Evolutionary conservation across 2,329 filamentous ascomycete species (phyloP).

Genomic region (Aspergillus fijiensis): DNA sequence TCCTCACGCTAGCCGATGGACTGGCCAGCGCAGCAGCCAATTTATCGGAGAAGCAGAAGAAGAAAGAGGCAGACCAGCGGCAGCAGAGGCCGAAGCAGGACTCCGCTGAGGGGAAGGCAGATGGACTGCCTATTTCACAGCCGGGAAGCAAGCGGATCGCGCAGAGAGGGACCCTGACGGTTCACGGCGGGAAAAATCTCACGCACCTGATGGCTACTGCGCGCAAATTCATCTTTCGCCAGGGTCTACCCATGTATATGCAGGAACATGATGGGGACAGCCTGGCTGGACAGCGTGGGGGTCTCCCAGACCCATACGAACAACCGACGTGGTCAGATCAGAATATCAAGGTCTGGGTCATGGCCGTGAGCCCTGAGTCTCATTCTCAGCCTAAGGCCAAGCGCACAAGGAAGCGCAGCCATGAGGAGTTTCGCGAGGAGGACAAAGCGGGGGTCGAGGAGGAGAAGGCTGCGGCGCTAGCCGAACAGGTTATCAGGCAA

Average conservation of each 20-base stretch:
- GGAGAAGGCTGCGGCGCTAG: constrained; percentile 21
- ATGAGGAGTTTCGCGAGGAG: constrained; percentile 49
- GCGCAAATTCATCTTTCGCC: constrained; percentile 81
- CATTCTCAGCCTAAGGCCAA: constrained; percentile 24
- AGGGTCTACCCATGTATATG: constrained; percentile 70
- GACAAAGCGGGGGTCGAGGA: constrained; percentile 16
- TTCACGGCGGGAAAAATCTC: constrained; percentile 80
- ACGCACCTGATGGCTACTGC: constrained; percentile 78
- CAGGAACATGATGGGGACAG: constrained; percentile 61
- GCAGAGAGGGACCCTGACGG: constrained; percentile 50
- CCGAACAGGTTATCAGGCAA: constrained; percentile 55
- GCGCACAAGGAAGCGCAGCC: constrained; percentile 48
- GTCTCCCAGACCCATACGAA: constrained; percentile 28
- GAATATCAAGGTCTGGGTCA: constrained; percentile 79
- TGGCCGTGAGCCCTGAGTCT: constrained; percentile 54
- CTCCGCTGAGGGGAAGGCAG: neutral
- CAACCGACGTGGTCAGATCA: constrained; percentile 72
- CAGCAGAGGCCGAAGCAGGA: constrained; percentile 15
- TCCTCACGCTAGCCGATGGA: constrained; percentile 78
- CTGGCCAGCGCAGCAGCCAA: constrained; percentile 50
- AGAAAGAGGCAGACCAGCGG: constrained; percentile 25
- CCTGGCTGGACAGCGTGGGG: constrained; percentile 24
- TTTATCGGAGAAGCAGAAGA: constrained; percentile 43
- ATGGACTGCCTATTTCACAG: no score
- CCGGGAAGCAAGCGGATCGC: constrained; percentile 23